Evolutionary conservation across 2,329 filamentous ascomycete genomes (phyloP), one percentile per base, ranked within the genome.

Genomic region (Diatrype stigma): DNA sequence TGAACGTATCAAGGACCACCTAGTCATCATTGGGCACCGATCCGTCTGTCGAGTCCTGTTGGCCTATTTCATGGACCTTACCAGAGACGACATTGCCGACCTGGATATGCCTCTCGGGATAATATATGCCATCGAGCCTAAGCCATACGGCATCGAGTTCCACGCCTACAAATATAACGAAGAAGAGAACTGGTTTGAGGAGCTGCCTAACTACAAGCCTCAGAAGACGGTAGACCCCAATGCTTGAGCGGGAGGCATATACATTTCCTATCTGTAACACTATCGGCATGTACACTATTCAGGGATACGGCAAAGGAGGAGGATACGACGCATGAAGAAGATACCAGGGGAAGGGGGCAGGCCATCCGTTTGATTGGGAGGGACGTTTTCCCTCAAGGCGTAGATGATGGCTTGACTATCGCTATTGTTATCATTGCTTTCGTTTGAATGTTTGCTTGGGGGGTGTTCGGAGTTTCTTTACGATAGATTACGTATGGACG

Each of bases 111-210:
- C 94, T 0, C 76, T 99, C 46, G 94, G 94, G 17, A 92, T 96
- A 77, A 78, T 96, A 7, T 99, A 96, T 69, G 89, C 91, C 60
- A 87, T 99, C 45, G 93, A 99, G 70, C 94, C 94, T 32, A 96
- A 96, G 77, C 94, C 94, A 1, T 99, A 99, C 60, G 94, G 94
- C 14, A 92, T 96, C 52, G 93, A 96, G 54, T 96, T 97, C 74
- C 93, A 96, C 68, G 93, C 91, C 0, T 99, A 96, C 76, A 83
- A 85, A 54, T 99, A 96, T 73, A 89, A 96, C 65, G 82, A 89
- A 55, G 76, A 79, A 3, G 81, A 74, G 19, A 84, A 87, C 56
- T 90, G 86, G 80, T 99, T 99, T 62, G 85, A 94, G 52, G 85
- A 94, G 66, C 72, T 95, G 44, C 88, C 86, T n/a, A 79, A 92